phyloP scores from a whole-genome alignment of 495 filamentous ascomycete species.

The Hypoxylon trugodes region DNA sequence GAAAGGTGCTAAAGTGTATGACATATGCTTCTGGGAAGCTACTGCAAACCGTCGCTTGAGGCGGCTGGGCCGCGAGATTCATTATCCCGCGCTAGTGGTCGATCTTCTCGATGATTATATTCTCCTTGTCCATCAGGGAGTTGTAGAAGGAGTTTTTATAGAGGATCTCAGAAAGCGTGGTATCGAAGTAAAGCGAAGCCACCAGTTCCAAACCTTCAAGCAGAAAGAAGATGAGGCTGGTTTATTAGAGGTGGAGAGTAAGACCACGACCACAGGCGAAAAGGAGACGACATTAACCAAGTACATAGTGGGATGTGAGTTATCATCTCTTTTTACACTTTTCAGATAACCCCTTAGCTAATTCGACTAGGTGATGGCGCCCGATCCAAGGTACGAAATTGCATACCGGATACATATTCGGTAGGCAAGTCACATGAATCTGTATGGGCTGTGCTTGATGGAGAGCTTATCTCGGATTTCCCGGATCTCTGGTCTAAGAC shows the following conservation, averaged over 20 bases:
- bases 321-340: not conserved
- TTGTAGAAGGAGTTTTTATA: constrained; percentile 73
- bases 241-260: constrained; percentile 55
- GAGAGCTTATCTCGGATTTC: constrained; percentile 71
- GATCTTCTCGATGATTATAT: constrained; percentile 77
- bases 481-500: constrained; percentile 77
- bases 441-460: constrained; percentile 76
- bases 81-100: constrained; percentile 62
- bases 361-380: constrained; percentile 55
- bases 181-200: constrained; percentile 64
- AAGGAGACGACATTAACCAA: constrained; percentile 55
- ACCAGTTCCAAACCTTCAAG: constrained; percentile 62
- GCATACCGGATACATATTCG: constrained; percentile 63
- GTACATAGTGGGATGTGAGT: constrained; percentile 62
- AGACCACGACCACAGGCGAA: constrained; percentile 50
- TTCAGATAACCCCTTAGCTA: constrained; percentile 28
- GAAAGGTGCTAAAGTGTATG: constrained; percentile 71
- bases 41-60: constrained; percentile 53
- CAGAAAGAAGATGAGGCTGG: constrained; percentile 38
- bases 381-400: constrained; percentile 62
- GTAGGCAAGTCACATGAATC: constrained; percentile 68
- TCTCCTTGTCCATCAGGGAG: constrained; percentile 76
- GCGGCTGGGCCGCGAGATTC: constrained; percentile 44
- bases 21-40: constrained; percentile 77
- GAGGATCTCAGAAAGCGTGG: constrained; percentile 68